phyloP scores from a whole-genome alignment of 2,329 filamentous ascomycete species.

The Xylariaceae sp. region DNA sequence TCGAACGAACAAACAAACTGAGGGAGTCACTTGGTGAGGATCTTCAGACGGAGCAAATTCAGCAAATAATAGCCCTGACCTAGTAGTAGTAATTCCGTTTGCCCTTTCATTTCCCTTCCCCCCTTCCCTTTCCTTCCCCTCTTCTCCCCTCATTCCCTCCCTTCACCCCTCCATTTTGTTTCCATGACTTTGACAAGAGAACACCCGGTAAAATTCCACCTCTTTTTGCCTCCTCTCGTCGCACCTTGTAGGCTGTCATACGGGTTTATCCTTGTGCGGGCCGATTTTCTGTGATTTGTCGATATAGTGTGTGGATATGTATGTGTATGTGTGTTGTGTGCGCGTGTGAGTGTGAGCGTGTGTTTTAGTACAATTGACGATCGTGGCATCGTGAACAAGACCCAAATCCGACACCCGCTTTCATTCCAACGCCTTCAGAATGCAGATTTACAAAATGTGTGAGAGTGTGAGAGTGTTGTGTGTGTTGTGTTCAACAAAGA shows the following conservation, averaged over 20 bases:
- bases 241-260: slow-evolving; percentile 4
- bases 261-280: slow-evolving; percentile 1
- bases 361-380: slow-evolving; percentile 15
- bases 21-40: neutral
- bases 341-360: neutral
- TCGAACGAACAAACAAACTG: too few relatives aligned
- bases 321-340: too few relatives aligned
- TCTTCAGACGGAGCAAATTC: too few relatives aligned
- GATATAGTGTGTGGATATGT: neutral
- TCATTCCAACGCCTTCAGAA: slow-evolving; percentile 17
- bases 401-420: slow-evolving; percentile 7
- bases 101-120: neutral
- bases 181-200: slow-evolving; percentile 3
- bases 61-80: neutral
- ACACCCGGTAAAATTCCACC: slow-evolving; percentile 1
- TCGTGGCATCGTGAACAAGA: slow-evolving; percentile 15
- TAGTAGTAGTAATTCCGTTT: neutral
- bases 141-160: neutral
- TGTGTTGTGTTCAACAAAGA: neutral
- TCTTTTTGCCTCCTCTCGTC: slow-evolving; percentile 1
- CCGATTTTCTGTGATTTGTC: slow-evolving; percentile 7
- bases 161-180: slow-evolving; percentile 1
- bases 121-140: neutral
- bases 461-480: too few relatives aligned
- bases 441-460: slow-evolving; percentile 11